Conservation (phyloP, 192 early-diverging fungal genomes). For the Coemansia aciculifera region DNA sequence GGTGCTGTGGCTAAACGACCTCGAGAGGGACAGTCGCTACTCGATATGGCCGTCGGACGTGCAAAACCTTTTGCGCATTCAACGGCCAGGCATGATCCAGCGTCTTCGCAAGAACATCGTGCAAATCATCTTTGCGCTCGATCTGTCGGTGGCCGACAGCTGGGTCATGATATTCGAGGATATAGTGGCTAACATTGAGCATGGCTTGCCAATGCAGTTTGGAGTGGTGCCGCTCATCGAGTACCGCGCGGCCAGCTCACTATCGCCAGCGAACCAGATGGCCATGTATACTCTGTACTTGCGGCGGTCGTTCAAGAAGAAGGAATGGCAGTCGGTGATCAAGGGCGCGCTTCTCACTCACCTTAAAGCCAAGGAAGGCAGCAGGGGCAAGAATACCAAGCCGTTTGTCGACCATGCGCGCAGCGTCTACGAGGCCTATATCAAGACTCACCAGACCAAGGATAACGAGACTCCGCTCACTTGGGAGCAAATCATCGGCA, state of each 20-base stretch:
- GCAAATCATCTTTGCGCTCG: constrained; percentile 69
- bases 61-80: constrained; percentile 59
- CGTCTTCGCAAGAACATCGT: constrained; percentile 79
- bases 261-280: constrained; percentile 27
- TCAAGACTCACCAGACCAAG: constrained; percentile 30
- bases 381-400: background rate
- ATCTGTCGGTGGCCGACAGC: constrained; percentile 61
- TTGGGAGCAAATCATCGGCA: constrained; percentile 31
- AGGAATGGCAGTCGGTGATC: constrained; percentile 32
- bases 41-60: constrained; percentile 63
- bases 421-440: constrained; percentile 25
- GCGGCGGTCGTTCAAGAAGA: constrained; percentile 36
- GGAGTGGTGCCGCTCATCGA: constrained; percentile 75
- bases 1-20: constrained; percentile 88
- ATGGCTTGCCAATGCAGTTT: constrained; percentile 80
- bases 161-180: constrained; percentile 65
- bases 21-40: constrained; percentile 83
- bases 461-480: constrained; percentile 22
- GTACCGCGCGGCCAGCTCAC: constrained; percentile 22
- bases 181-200: constrained; percentile 63
- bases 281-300: constrained; percentile 41
- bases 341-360: constrained; percentile 30
- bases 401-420: constrained; percentile 21
- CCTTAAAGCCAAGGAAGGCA: constrained; percentile 5
- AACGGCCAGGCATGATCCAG: constrained; percentile 70